Percentiles rank a stretch among this genome's conserved stretches.
These are phyloP conservation scores for Tilletia caries DNA, from an alignment of 1,284 basidiomycete species.

Conservation along the genomic window DNA sequence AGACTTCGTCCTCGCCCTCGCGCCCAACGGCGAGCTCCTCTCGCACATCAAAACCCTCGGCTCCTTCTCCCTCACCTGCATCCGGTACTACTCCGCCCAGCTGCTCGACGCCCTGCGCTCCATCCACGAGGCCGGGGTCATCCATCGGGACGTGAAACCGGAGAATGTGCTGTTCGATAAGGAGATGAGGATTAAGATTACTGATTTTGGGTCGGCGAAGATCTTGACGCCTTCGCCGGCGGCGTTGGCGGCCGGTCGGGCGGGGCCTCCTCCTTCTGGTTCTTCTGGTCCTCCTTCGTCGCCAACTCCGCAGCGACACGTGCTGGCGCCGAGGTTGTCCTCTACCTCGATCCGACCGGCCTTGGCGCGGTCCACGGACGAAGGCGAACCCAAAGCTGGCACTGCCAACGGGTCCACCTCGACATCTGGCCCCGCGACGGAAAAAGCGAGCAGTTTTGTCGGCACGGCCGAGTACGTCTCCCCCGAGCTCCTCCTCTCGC, in stretches of 20 bases:
- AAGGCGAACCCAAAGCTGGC: not conserved
- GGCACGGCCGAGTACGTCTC: slow-evolving; percentile 95
- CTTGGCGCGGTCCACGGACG: slow-evolving; percentile 11
- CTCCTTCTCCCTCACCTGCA: slow-evolving; percentile 32
- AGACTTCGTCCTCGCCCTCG: slow-evolving; percentile 51
- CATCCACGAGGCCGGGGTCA: slow-evolving; percentile 45
- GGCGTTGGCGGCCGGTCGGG: not conserved
- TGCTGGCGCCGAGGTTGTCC: no score
- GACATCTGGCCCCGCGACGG: not conserved
- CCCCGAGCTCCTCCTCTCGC: slow-evolving; percentile 77
- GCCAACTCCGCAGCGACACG: not conserved
- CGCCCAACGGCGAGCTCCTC: slow-evolving; percentile 49
- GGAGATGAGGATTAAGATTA: slow-evolving; percentile 41
- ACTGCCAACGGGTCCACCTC: not conserved
- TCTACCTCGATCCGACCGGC: not conserved
- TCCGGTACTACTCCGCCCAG: slow-evolving; percentile 44
- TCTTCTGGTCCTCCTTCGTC: no score
- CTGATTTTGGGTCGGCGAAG: slow-evolving; percentile 52
- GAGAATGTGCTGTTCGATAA: slow-evolving; percentile 50
- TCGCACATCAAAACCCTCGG: slow-evolving; percentile 43
- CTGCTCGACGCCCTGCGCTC: slow-evolving; percentile 43
- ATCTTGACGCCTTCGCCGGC: slow-evolving; percentile 14
- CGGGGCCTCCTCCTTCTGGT: no score
- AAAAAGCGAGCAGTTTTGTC: slow-evolving; percentile 74
- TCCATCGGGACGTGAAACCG: slow-evolving; percentile 49